Evolutionary conservation across 192 early-diverging fungal species (phyloP), one percentile per base, ranked within the genome.

Genomic region (Funneliformis mosseae): DNA sequence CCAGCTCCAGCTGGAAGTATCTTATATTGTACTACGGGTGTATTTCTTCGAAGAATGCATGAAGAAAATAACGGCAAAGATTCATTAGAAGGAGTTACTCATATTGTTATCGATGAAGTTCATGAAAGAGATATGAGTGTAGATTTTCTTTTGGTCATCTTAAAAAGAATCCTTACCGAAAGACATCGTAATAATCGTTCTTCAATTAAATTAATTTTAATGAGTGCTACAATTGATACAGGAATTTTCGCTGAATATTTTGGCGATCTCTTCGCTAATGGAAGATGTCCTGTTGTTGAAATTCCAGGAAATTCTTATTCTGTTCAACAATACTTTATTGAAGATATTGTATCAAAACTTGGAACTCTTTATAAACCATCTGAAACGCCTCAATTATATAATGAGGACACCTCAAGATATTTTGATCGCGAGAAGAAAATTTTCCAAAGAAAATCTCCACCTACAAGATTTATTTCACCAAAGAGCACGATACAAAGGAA

Each of bases 21-120:
- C 59, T 73, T 88, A 4, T 94, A 91, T 83, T 91, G 88, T 76
- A 94, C 92, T 11, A 93, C 91, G 3, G 93, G 93, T 39, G 85
- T 94, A 61, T 85, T 94, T 80, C 84, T 94, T 64, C 83, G 90
- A 18, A 85, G 88, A 77, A 83, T 94, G 81, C 86, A 87, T 60
- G 84, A 79, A 18, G 86, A 83, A 72, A 79, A 83, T 42, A 68
- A 23, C 61, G 62, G 64, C 25, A 81, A 21, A 39, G 91, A 94
- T 73, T 84, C 88, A 10, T 80, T 94, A 39, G 42, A 79, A 61
- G 88, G 85, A 8, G 83, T 94, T 14, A 88, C 89, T 46, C 90
- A 92, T 76, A 88, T 88, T 75, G 83, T 88, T 28, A 82, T 88
- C 6, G 88, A 88, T 69, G 88, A 88, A 59, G 87, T 88, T n/a